Conservation (phyloP, 805 yeast species). For the Starmerella vaccinii region DNA sequence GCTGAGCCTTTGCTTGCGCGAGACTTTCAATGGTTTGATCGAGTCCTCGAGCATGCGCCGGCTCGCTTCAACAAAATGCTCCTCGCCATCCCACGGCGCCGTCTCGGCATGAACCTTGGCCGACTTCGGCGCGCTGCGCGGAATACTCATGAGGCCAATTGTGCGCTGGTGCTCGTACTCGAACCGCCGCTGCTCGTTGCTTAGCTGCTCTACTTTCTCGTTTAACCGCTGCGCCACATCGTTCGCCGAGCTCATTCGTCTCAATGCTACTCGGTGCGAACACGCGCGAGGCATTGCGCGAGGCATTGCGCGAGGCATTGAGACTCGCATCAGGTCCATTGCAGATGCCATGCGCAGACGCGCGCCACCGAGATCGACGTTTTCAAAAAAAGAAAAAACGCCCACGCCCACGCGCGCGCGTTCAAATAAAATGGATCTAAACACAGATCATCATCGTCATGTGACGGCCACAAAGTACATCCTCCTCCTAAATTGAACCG, state of each 20-base stretch:
- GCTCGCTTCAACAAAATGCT: slow-evolving; percentile 38
- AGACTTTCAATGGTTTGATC: slow-evolving; percentile 33
- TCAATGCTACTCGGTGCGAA: background rate
- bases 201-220: slow-evolving; percentile 1
- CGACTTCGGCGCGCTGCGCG: slow-evolving; percentile 38
- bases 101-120: slow-evolving; percentile 41
- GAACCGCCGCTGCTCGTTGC: slow-evolving; percentile 26
- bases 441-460: background rate
- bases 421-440: background rate
- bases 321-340: background rate
- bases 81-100: slow-evolving; percentile 53
- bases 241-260: background rate
- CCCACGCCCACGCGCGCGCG: background rate
- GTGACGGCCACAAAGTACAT: background rate
- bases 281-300: no score
- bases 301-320: background rate
- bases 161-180: slow-evolving; percentile 35
- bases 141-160: slow-evolving; percentile 37
- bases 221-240: slow-evolving; percentile 2
- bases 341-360: background rate
- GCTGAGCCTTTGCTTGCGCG: slow-evolving; percentile 37
- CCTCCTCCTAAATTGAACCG: no score
- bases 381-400: background rate
- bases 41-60: slow-evolving; percentile 49
- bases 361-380: background rate